These are phyloP conservation scores for Amanita jacksonii DNA, from an alignment of 768 basidiomycete species.

Conservation along the genomic window DNA sequence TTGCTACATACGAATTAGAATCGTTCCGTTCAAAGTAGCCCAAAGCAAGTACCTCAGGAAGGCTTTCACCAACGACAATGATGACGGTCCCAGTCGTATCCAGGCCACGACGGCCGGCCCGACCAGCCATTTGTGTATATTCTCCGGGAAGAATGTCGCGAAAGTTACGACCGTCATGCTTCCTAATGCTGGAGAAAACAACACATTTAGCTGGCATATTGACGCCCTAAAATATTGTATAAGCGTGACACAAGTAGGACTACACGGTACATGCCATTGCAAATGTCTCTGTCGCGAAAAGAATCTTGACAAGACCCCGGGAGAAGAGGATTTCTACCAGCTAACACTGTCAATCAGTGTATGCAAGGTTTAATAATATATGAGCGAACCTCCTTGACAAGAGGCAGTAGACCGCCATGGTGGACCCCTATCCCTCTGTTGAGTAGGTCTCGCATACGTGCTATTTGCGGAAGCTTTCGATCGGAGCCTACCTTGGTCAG, in stretches of 20 bases:
- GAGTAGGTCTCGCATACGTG: constrained; percentile 80
- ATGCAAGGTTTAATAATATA: neutral
- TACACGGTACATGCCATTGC: constrained; percentile 68
- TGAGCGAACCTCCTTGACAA: constrained; percentile 82
- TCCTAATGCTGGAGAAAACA: constrained; percentile 89
- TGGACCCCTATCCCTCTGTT: constrained; percentile 94
- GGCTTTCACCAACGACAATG: constrained; percentile 70
- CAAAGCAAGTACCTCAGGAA: constrained; percentile 62
- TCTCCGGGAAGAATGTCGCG: constrained; percentile 85
- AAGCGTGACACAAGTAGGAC: neutral
- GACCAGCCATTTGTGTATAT: constrained; percentile 99
- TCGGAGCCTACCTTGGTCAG: constrained; percentile 58
- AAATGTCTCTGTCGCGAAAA: constrained; percentile 99
- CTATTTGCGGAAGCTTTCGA: constrained; percentile 87
- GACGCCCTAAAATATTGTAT: constrained; percentile 58
- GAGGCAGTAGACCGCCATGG: constrained; percentile 91
- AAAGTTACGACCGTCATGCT: constrained; percentile 92
- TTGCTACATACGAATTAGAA: constrained; percentile 40
- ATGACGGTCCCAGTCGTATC: constrained; percentile 95
- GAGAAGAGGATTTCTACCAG: constrained; percentile 96
- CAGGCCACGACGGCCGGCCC: constrained; percentile 91
- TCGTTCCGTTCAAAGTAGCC: neutral
- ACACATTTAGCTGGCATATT: constrained; percentile 99
- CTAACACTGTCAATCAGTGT: constrained; percentile 28
- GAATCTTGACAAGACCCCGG: constrained; percentile 87